These are phyloP conservation scores for Tulasnella sp. DNA, from an alignment of 768 basidiomycete species.

Conservation along the genomic window DNA sequence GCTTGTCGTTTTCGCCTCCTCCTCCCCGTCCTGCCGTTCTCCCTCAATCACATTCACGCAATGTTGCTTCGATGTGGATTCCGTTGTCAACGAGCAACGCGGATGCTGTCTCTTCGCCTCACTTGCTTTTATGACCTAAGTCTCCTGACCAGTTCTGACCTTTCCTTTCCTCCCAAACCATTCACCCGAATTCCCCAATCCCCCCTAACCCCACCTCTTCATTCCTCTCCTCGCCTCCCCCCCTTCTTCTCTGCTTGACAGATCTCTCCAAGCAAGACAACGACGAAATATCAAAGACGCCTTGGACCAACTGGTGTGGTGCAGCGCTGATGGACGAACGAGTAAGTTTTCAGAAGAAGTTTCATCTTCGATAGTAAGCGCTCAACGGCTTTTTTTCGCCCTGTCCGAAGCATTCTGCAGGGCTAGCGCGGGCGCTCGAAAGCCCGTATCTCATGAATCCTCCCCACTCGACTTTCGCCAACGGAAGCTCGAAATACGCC, in stretches of 20 bases:
- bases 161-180: background rate
- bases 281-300: conserved; percentile 62
- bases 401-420: background rate
- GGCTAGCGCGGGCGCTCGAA: background rate
- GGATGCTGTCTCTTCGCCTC: background rate
- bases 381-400: conserved; percentile 32
- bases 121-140: background rate
- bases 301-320: conserved; percentile 86
- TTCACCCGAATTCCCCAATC: background rate
- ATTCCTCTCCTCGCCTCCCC: background rate
- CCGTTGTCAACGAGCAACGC: background rate
- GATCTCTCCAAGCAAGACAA: conserved; percentile 52
- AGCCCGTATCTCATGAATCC: conserved; percentile 1
- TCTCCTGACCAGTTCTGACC: background rate
- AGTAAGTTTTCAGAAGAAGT: conserved; percentile 39
- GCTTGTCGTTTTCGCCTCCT: background rate
- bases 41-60: background rate
- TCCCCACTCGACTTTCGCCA: background rate
- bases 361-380: conserved; percentile 45
- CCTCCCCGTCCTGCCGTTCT: background rate
- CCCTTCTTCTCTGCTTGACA: conserved; percentile 8
- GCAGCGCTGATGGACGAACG: conserved; percentile 48
- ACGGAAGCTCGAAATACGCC: background rate
- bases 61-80: background rate
- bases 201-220: background rate